phyloP scores from a whole-genome alignment of 2,329 filamentous ascomycete species.

The Pyrenophora seminiperda region DNA sequence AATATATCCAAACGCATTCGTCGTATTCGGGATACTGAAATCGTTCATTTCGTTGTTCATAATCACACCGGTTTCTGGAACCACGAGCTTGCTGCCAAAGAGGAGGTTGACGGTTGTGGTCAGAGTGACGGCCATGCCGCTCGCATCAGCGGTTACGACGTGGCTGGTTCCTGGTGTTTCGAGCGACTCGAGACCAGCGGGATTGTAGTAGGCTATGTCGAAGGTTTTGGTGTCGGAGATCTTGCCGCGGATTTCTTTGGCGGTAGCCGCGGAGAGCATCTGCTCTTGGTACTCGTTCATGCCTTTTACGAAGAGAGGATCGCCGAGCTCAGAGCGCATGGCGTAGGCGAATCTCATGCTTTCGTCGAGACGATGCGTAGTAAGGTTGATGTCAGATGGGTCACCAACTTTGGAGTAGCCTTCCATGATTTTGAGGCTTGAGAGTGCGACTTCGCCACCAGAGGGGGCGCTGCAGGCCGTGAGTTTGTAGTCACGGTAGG shows the following conservation, averaged over 20 bases:
- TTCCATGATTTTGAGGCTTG: constrained; percentile 80
- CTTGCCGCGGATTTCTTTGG: constrained; percentile 63
- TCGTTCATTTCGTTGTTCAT: constrained; percentile 61
- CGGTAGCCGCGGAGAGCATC: constrained; percentile 68
- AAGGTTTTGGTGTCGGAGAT: constrained; percentile 76
- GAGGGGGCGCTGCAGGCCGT: constrained; percentile 74
- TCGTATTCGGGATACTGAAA: constrained; percentile 79
- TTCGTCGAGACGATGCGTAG: constrained; percentile 82
- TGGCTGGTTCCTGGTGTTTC: constrained; percentile 77
- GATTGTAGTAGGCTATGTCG: constrained; percentile 75
- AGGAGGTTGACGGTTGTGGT: constrained; percentile 89
- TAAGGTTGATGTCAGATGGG: constrained; percentile 64
- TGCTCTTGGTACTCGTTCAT: constrained; percentile 66
- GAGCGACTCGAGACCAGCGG: constrained; percentile 66
- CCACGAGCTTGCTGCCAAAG: constrained; percentile 79
- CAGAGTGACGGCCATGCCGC: constrained; percentile 76
- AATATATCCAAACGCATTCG: constrained; percentile 84
- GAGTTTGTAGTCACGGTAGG: constrained; percentile 69
- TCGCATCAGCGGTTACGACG: constrained; percentile 71
- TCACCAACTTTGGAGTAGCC: constrained; percentile 71
- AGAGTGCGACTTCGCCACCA: constrained; percentile 76
- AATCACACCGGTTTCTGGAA: constrained; percentile 81
- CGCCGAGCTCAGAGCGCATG: constrained; percentile 74
- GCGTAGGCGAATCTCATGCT: constrained; percentile 90
- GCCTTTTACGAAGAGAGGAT: constrained; percentile 73